Evolutionary conservation across 2,329 filamentous ascomycete species (phyloP).

Genomic region (Bipolaris sorokiniana): DNA sequence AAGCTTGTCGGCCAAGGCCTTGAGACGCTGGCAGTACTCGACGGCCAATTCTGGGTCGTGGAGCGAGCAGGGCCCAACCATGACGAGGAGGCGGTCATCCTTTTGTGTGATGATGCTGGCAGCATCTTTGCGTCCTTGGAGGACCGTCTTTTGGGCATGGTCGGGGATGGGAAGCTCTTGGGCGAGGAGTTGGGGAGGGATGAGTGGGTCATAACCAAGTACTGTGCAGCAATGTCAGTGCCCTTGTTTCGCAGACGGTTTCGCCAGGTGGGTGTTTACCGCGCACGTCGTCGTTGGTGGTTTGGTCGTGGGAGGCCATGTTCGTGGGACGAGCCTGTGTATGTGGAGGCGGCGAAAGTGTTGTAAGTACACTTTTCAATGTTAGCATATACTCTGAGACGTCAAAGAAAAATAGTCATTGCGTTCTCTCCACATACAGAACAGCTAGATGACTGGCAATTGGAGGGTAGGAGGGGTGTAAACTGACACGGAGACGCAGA

Average conservation of each 20-base stretch:
- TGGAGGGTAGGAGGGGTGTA: too few relatives aligned
- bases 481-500: background rate
- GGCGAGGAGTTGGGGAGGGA: constrained; percentile 84
- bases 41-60: constrained; percentile 89
- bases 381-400: constrained; percentile 11
- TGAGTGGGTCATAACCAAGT: constrained; percentile 90
- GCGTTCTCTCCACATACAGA: too few relatives aligned
- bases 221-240: constrained; percentile 60
- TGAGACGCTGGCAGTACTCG: constrained; percentile 84
- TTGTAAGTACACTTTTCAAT: constrained; percentile 8
- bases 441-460: too few relatives aligned
- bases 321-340: constrained; percentile 21
- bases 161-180: constrained; percentile 76
- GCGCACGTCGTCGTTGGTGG: constrained; percentile 59
- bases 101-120: constrained; percentile 78
- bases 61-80: constrained; percentile 95
- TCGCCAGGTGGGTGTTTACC: constrained; percentile 45
- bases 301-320: constrained; percentile 39
- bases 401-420: constrained; percentile 12
- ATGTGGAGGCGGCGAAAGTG: constrained; percentile 23
- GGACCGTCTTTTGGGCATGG: constrained; percentile 68
- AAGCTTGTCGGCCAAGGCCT: constrained; percentile 78
- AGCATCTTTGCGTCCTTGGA: constrained; percentile 72
- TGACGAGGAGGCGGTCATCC: constrained; percentile 87
- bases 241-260: constrained; percentile 3